Evolutionary conservation across 2,329 filamentous ascomycete species (phyloP).

Genomic region (Botrytis fragariae): DNA sequence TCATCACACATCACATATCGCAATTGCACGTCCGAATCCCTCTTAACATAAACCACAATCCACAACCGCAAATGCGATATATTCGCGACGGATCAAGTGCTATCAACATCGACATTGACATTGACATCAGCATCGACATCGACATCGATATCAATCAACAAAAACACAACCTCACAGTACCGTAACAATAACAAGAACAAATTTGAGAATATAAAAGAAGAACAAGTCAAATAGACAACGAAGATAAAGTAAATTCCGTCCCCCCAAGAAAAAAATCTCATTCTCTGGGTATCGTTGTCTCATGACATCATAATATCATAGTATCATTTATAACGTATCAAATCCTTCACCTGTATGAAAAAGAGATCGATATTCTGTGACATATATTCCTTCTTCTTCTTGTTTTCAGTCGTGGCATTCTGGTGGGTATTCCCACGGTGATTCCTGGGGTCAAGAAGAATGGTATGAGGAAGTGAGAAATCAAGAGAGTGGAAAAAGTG

Average conservation of each 20-base stretch:
- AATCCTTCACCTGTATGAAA: not conserved
- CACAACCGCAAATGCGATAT: not conserved
- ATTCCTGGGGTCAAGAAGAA: not conserved
- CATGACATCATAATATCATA: not conserved
- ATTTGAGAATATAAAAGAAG: too few species aligned
- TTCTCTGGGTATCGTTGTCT: accelerated
- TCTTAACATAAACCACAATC: not conserved
- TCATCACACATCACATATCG: too few species aligned
- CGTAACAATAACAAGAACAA: too few species aligned
- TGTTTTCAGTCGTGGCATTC: not conserved
- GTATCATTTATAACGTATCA: not conserved
- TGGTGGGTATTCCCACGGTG: too few species aligned
- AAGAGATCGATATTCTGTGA: not conserved
- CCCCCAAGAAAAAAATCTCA: too few species aligned
- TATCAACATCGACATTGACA: not conserved
- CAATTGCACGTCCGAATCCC: not conserved
- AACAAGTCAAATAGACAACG: not conserved
- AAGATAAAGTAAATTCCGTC: not conserved
- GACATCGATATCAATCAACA: not conserved
- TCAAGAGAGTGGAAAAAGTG: too few species aligned
- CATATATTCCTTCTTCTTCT: not conserved
- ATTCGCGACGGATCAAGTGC: not conserved
- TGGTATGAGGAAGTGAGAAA: not conserved
- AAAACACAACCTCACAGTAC: too few species aligned
- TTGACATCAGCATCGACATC: not conserved